These are phyloP conservation scores for Gastrolobium bilobum DNA, from an alignment of 306 rosid species.

Conservation along the genomic window DNA sequence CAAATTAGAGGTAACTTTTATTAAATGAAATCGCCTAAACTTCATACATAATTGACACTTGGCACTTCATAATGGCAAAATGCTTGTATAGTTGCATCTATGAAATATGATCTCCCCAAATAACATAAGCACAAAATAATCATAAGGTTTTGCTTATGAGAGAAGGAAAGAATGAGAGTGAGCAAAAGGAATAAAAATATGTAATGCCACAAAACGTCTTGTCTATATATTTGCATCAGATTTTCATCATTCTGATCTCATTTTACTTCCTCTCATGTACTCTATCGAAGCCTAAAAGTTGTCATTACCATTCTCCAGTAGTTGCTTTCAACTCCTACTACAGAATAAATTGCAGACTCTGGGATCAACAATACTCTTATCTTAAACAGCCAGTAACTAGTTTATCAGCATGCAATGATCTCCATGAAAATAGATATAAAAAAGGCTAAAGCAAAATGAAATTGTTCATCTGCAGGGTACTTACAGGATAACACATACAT, in stretches of 20 bases:
- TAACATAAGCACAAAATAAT: not conserved
- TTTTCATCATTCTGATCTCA: not conserved
- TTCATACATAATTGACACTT: not conserved
- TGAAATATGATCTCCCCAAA: constrained; percentile 4
- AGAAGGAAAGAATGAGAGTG: constrained; percentile 6
- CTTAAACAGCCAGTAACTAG: not conserved
- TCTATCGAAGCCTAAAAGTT: constrained; percentile 1
- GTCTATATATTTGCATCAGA: not conserved
- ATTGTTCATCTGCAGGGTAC: not conserved
- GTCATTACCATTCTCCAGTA: not conserved
- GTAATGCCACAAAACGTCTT: not conserved
- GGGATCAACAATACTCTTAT: not conserved
- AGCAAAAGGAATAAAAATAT: not conserved
- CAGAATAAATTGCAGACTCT: not conserved
- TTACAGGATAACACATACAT: not conserved
- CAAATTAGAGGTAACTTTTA: not conserved
- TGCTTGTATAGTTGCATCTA: not conserved
- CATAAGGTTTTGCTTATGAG: not conserved
- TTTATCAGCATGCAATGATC: not conserved
- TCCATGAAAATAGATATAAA: not conserved
- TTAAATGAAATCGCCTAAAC: not conserved
- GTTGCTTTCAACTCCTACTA: not conserved
- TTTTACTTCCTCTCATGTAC: not conserved
- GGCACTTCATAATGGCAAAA: not conserved
- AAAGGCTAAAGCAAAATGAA: not conserved